Base-by-base conservation (phyloP, 345 rosid species). In the Streptanthus diversifolius region DNA sequence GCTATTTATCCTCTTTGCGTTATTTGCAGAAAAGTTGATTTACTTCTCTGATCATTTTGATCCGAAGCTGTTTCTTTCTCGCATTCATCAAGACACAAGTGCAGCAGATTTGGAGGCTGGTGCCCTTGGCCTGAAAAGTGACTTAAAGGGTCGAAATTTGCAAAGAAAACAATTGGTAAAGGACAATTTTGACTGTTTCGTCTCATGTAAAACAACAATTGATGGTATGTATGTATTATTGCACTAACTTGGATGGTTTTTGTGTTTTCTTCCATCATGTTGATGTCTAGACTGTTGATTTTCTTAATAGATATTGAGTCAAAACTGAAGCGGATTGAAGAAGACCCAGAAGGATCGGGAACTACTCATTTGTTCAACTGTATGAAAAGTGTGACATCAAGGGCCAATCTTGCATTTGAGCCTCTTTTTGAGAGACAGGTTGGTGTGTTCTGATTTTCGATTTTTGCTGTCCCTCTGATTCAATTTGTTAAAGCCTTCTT, bases 361-460 rank as follows among this genome's bases (percentile, higher is more conserved):
- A 95, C 99, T 61, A 67, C 90, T 73, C 96, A 88, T 73, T 74
- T 95, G 77, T 87, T 73, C 68, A 88, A 87, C 49, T 83, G 87
- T 73, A 91, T 91, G 89, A 85, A 88, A 76, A 90, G 90, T 77
- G 98, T 95, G 54, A 85, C 78, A 71, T 83, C 96, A 57, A 79
- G 80, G 74, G 99, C 98, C 63, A 82, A 77, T 82, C 88, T 83
- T 40, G 99, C 99, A 48, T 86, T 91, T 59, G 92, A 88, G 81
- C 95, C 99, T 80, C 84, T 95, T 66, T 91, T 95, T 80, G 98
- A 95, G 88, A 87, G 99, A 87, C 98, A 95, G 98, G 98, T 93
- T 74, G 61, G 81, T 29, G 40, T 56, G 43, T 35, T 40, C 56
- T 45, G 7, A 54, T 41, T 53, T 33, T 49, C 18, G n/a, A 58